Evolutionary conservation across 768 basidiomycete species (phyloP), one percentile per base, ranked within the genome.

Genomic region (Auricularia auricula-judae): DNA sequence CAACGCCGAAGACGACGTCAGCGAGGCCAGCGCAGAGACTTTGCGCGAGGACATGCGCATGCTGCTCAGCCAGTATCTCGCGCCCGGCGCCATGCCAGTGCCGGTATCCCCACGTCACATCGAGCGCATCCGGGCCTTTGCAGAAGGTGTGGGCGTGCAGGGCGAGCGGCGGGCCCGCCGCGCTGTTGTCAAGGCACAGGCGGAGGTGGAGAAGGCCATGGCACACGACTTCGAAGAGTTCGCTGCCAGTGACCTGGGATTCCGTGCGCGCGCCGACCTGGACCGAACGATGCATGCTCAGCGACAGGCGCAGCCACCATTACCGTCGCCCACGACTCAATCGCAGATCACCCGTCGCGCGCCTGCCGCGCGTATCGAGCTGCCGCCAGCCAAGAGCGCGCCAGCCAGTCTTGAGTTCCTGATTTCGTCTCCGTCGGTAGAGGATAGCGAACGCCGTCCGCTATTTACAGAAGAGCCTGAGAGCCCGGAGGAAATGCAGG

Each of bases 151-250:
- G 53, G 75, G 78, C 16, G 69, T 76, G 10, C 77, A 81, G 2
- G 74, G 77, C 65, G 76, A 81, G 62, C 79, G 82, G 65, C 83
- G 80, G 53, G 89, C 91, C 2, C 85, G 91, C 11, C 79, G 82
- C 56, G 88, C 87, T 64, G 87, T 98, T 35, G 84, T 98, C 75
- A 74, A 90, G 10, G 86, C 91, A 1, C 97, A 98, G 71, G 77
- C 81, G 66, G 89, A 95, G 68, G 86, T 95, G 1, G 91, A 96
- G 72, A 82, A 85, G 36, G 84, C 87, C 61, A 95, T 99, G 92
- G 87, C 90, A 67, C 88, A 88, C 61, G 93, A 96, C 72, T 97
- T 96, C 71, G 88, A 89, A 61, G 86, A 86, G 7, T 98, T 99
- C 71, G 84, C 87, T 70, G 79, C 85, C 65, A 93, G 91, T 21